Conservation (phyloP, 257 asterid genomes). For the Knoxia roxburghii region DNA sequence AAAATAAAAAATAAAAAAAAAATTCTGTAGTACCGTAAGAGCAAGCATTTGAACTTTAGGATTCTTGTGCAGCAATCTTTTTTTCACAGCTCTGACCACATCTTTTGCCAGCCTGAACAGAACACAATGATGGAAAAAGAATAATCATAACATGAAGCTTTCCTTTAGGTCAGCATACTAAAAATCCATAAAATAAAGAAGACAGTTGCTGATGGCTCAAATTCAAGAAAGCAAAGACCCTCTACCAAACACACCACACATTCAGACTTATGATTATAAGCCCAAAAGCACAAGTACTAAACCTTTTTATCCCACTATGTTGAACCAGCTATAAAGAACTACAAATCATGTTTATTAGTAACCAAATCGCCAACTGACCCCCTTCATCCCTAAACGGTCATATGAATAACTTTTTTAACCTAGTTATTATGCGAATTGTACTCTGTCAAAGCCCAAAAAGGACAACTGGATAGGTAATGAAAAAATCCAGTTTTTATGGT, state of each 20-base stretch:
- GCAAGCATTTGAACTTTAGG: constrained; percentile 86
- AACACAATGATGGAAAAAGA: background rate
- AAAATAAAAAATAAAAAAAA: background rate
- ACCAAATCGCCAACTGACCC: too few species aligned
- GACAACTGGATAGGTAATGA: too few species aligned
- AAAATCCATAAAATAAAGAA: background rate
- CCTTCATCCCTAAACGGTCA: too few species aligned
- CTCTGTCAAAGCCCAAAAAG: too few species aligned
- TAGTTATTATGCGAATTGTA: too few species aligned
- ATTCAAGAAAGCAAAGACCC: background rate
- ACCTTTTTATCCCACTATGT: too few species aligned
- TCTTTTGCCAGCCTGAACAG: constrained; percentile 67
- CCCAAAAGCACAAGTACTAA: too few species aligned
- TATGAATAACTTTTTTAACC: too few species aligned
- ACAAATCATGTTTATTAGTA: too few species aligned
- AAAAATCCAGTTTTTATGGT: too few species aligned
- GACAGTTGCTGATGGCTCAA: background rate
- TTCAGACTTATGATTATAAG: background rate
- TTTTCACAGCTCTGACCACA: constrained; percentile 84
- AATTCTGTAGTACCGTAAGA: constrained; percentile 56
- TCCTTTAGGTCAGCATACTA: background rate
- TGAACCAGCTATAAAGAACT: too few species aligned
- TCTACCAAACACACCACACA: background rate
- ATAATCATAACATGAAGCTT: background rate
- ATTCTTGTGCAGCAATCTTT: constrained; percentile 86